Conservation (phyloP, 2,329 filamentous ascomycete genomes). For the Blumeria hordei region DNA sequence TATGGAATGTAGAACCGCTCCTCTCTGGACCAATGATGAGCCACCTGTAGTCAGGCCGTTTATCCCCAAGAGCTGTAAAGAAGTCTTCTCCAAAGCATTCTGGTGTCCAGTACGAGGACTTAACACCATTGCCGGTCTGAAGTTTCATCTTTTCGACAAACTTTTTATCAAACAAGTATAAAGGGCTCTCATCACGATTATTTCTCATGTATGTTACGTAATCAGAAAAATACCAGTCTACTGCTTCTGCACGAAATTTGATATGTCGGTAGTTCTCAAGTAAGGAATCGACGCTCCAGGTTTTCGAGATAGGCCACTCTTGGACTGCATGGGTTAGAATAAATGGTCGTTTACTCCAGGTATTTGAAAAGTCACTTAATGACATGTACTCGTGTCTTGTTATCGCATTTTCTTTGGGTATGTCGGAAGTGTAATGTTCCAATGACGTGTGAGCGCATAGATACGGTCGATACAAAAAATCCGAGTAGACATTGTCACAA, state of each 20-base stretch:
- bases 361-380: constrained; percentile 45
- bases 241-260: constrained; percentile 70
- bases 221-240: constrained; percentile 69
- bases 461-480: constrained; percentile 74
- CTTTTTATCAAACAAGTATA: constrained; percentile 75
- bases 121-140: constrained; percentile 27
- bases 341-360: constrained; percentile 65
- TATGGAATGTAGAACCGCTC: constrained; percentile 88
- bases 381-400: constrained; percentile 41
- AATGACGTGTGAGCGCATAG: constrained; percentile 60
- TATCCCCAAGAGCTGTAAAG: constrained; percentile 51
- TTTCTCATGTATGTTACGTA: constrained; percentile 66
- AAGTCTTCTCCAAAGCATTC: constrained; percentile 69
- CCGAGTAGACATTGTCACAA: constrained; percentile 66
- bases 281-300: constrained; percentile 51
- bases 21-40: constrained; percentile 71
- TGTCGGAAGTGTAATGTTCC: constrained; percentile 39
- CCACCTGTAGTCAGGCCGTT: constrained; percentile 78
- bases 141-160: constrained; percentile 76
- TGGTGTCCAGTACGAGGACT: constrained; percentile 47
- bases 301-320: constrained; percentile 51
- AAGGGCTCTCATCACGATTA: constrained; percentile 61
- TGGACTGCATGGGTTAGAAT: constrained; percentile 64
- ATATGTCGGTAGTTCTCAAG: constrained; percentile 37
- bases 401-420: constrained; percentile 53